Evolutionary conservation across 139 green algal species (phyloP), one percentile per base, ranked within the genome.

Genomic region (Deuterostichococcus epilithicus): DNA sequence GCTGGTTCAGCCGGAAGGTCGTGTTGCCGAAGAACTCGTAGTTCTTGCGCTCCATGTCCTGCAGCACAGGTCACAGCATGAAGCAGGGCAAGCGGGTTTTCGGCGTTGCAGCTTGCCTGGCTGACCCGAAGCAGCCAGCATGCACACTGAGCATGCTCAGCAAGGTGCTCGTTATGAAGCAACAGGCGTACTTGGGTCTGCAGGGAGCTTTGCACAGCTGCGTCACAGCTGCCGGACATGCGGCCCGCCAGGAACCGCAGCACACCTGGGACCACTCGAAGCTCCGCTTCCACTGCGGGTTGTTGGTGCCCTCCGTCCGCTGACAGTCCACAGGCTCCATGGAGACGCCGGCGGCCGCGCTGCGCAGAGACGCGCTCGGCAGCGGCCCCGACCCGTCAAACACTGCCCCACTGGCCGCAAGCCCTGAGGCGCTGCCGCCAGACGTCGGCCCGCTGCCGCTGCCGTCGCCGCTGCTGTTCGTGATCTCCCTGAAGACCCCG

Each of bases 1-100:
- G 68, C 86, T 97, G 92, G 76, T 90, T 90, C 10, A 72, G 47
- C 8, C 92, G 82, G 75, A 97, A 97, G n/a, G 36, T 75, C 22
- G 13, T 70, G 81, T 93, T 92, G 37, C 92, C 91, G 79, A 95
- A 97, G 42, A 77, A 59, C 5, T 73, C 52, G 2, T 38, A 52
- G 66, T 90, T 90, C 25, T 67, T 38, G 2, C 72, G 23, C 18
- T 70, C 30, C 68, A 90, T 70, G n/a, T 84, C 70, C 3, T 63
- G 52, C 42, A 52, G 13, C 13, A 20, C 18, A 58, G 67, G 84
- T 85, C 85, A 91, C 23, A 69, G 66, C 35, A 88, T 90, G 68
- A 74, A 23, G 8, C 20, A 30, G 39, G 25, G 20, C 70, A 76
- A 66, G n/a, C n/a, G n/a, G n/a, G n/a, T n/a, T n/a, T n/a, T n/a